Percentiles rank a stretch among this genome's conserved stretches.
Evolutionary conservation across 805 yeast species (phyloP).

Genomic region (Saccharomycopsis capsularis): DNA sequence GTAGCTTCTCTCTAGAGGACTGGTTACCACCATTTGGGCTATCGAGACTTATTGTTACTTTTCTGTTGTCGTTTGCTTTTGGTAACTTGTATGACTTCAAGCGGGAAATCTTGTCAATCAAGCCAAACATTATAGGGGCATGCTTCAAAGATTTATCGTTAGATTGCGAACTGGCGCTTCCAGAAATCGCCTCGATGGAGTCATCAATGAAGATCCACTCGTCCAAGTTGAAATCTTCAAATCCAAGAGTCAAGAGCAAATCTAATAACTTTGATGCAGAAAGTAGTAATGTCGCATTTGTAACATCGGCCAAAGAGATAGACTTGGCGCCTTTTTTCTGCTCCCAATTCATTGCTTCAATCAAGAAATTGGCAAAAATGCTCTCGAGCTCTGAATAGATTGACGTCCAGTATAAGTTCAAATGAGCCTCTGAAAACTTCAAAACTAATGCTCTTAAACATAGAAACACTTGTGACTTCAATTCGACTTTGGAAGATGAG

Average conservation of each 20-base stretch:
- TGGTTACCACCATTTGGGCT: slow-evolving; percentile 21
- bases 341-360: slow-evolving; percentile 28
- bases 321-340: slow-evolving; percentile 19
- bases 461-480: slow-evolving; percentile 42
- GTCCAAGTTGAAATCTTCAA: slow-evolving; percentile 68
- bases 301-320: slow-evolving; percentile 27
- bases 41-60: slow-evolving; percentile 17
- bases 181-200: slow-evolving; percentile 50
- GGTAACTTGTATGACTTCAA: slow-evolving; percentile 32
- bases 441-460: slow-evolving; percentile 61
- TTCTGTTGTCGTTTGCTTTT: slow-evolving; percentile 26
- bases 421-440: slow-evolving; percentile 54
- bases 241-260: slow-evolving; percentile 54
- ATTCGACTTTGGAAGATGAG: slow-evolving; percentile 30
- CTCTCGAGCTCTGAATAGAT: slow-evolving; percentile 55
- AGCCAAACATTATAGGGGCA: slow-evolving; percentile 26
- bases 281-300: slow-evolving; percentile 35
- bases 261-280: slow-evolving; percentile 77
- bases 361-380: slow-evolving; percentile 37
- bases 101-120: slow-evolving; percentile 42
- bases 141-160: background rate
- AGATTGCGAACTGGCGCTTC: slow-evolving; percentile 27
- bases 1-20: slow-evolving; percentile 29
- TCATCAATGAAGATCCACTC: slow-evolving; percentile 86
- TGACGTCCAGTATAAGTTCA: slow-evolving; percentile 63